Evolutionary conservation across 257 asterid species (phyloP).

Genomic region (Vinca minor): DNA sequence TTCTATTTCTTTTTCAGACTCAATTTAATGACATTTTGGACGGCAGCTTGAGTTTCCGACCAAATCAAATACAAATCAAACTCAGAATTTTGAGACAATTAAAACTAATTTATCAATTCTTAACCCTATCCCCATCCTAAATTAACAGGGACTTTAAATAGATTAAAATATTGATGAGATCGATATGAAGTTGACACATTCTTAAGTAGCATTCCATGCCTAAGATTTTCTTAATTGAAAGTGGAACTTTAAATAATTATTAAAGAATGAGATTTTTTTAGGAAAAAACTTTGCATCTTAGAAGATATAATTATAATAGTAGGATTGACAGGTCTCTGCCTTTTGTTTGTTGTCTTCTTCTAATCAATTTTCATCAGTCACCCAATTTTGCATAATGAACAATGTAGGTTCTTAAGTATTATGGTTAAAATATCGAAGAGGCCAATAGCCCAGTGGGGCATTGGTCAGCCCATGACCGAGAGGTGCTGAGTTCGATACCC

Average conservation of each 20-base stretch:
- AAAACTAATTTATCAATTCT: not conserved
- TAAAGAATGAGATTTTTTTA: not conserved
- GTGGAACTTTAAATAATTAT: not conserved
- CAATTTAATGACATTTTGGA: no score
- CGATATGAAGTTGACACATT: not conserved
- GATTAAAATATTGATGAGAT: not conserved
- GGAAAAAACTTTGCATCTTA: slow-evolving; percentile 11
- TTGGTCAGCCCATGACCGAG: no score
- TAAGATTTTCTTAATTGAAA: not conserved
- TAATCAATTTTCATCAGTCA: no score
- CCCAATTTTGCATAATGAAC: not conserved
- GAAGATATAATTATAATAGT: no score
- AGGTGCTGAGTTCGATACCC: no score
- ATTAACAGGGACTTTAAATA: no score
- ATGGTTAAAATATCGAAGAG: not conserved
- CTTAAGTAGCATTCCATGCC: not conserved
- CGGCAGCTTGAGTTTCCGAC: no score
- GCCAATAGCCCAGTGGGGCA: no score
- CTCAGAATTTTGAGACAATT: not conserved
- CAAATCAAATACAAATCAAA: no score
- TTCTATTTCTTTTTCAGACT: no score
- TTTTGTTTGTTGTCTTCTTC: not conserved
- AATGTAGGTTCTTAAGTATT: not conserved
- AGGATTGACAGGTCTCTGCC: slow-evolving; percentile 4
- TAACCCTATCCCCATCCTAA: not conserved